Base-by-base conservation (phyloP, 2,329 filamentous ascomycete genomes). In the Chrysoporthe deuterocubensis region DNA sequence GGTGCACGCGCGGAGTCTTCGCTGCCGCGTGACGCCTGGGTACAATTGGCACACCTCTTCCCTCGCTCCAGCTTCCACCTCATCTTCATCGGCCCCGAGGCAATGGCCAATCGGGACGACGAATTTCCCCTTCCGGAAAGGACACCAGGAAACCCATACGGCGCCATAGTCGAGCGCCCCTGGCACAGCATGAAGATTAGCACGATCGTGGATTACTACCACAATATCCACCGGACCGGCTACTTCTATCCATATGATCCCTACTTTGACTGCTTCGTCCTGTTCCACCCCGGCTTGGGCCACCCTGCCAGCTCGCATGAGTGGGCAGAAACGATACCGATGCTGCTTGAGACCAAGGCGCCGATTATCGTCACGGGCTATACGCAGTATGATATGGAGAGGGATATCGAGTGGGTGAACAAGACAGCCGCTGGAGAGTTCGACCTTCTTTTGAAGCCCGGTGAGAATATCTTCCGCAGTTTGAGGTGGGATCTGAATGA, bases 1-100 rank as follows among this genome's bases (percentile, higher is more conserved):
- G 96, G 96, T 65, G 96, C 96, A 40, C 92, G 96, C 62, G 96
- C 96, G n/a, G 96, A 99, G 79, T 98, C 96, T 4, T 98, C 94
- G 26, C 87, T 99, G 3, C 96, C 96, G 4, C 90, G 96, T 71
- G 90, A 97, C 75, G 92, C 94, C 63, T 99, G 96, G 96, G 85
- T 95, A 40, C 96, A 99, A 78, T 84, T 99, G 65, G 89, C 92
- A n/a, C 91, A 97, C 79, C 88, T 99, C 71, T 99, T 99, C 83
- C 95, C 94, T n/a, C 88, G 91, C 68, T 88, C 93, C n/a, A 88
- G 91, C 70, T 90, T 99, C 74, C 95, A 98, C 75, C 81, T 99
- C 34, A 87, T 98, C 76, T 96, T 99, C 79, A 95, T 99, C 74
- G 96, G 96, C 0, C 96, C 96, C 0, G 96, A 99, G 81, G 92